Evolutionary conservation across 345 rosid genomes (phyloP).

Genomic region (Cardamine chenopodiifolia): DNA sequence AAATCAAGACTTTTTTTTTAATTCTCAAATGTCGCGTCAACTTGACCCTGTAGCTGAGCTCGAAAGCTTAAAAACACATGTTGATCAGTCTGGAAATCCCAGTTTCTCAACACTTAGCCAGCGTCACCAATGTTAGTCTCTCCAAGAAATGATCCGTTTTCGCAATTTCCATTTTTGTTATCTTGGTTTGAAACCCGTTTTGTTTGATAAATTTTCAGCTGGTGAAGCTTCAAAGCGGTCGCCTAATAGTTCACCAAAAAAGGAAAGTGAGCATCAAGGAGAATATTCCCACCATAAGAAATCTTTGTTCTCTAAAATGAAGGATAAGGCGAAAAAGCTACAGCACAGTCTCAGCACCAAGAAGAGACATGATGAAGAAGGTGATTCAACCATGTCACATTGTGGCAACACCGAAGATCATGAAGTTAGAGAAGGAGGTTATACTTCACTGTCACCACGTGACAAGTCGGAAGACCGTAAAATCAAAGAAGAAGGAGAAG

Average conservation of each 20-base stretch:
- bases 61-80: slow-evolving; percentile 42
- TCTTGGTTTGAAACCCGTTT: neutral
- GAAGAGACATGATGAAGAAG: slow-evolving; percentile 55
- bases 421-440: slow-evolving; percentile 44
- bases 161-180: too few species aligned
- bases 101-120: slow-evolving; percentile 50
- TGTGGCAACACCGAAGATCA: slow-evolving; percentile 52
- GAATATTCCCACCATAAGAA: slow-evolving; percentile 54
- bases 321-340: slow-evolving; percentile 67
- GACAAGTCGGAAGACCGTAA: slow-evolving; percentile 47
- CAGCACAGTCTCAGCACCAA: slow-evolving; percentile 52
- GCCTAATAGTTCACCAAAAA: slow-evolving; percentile 38
- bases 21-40: slow-evolving; percentile 31
- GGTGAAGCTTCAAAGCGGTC: slow-evolving; percentile 55
- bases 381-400: slow-evolving; percentile 52
- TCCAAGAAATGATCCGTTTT: neutral
- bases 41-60: slow-evolving; percentile 42
- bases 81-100: slow-evolving; percentile 43
- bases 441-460: slow-evolving; percentile 53
- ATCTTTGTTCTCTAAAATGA: slow-evolving; percentile 71
- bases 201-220: slow-evolving; percentile 22
- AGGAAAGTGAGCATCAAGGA: slow-evolving; percentile 49
- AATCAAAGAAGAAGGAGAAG: slow-evolving; percentile 38
- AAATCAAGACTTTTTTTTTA: slow-evolving; percentile 2
- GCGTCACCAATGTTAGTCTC: slow-evolving; percentile 52